A percentile compares a stretch with the other conserved stretches of the same genome.
These are phyloP conservation scores for Metschnikowia santaceciliae DNA, from an alignment of 805 yeast genomes.

Conservation along the genomic window DNA sequence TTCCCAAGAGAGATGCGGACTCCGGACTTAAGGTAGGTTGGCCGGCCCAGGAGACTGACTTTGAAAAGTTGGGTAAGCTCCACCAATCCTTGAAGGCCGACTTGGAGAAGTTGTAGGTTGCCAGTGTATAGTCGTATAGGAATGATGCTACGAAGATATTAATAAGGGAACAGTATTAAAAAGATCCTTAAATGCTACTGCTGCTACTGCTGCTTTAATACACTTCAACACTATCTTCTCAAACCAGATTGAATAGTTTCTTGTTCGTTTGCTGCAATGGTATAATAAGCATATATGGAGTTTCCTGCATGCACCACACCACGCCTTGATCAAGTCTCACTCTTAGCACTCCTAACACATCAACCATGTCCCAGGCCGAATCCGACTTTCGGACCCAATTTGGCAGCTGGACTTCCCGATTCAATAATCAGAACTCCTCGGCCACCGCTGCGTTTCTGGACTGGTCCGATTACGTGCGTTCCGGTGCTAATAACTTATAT, in stretches of 20 bases:
- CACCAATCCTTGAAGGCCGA: slow-evolving; percentile 52
- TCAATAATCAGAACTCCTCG: slow-evolving; percentile 5
- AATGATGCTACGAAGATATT: neutral
- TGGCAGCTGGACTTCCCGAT: slow-evolving; percentile 17
- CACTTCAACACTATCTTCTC: too few relatives aligned
- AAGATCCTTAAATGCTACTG: too few relatives aligned
- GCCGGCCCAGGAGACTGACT: slow-evolving; percentile 85
- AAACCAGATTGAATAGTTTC: too few relatives aligned
- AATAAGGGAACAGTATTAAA: too few relatives aligned
- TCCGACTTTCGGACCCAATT: slow-evolving; percentile 19
- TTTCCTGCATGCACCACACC: neutral
- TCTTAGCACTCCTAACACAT: neutral
- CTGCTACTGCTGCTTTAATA: too few relatives aligned
- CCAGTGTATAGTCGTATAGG: neutral
- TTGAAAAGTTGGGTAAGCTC: slow-evolving; percentile 62
- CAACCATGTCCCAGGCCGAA: slow-evolving; percentile 18
- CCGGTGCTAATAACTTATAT: slow-evolving; percentile 54
- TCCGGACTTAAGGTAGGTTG: slow-evolving; percentile 87
- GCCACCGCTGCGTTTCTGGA: slow-evolving; percentile 30
- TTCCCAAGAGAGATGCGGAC: slow-evolving; percentile 73
- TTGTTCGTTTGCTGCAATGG: too few relatives aligned
- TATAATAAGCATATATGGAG: too few relatives aligned
- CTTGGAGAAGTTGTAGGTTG: slow-evolving; percentile 19
- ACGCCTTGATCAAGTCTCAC: neutral
- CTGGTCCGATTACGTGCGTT: slow-evolving; percentile 42